Evolutionary conservation across 805 yeast species (phyloP), one percentile per base, ranked within the genome.

Genomic region (Metschnikowia kofuensis): DNA sequence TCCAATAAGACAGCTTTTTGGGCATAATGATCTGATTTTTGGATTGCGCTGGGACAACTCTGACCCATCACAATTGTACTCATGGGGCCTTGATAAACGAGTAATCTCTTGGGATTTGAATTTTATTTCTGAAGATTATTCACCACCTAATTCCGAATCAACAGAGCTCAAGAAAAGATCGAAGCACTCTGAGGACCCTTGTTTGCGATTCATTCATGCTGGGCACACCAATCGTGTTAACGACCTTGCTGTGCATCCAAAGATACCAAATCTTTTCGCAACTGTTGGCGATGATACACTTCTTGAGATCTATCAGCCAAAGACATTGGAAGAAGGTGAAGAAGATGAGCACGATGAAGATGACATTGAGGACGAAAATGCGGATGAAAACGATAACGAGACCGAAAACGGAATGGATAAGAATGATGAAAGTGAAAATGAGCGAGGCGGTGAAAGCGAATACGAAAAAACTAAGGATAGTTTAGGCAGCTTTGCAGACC

Each of bases 151-250:
- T 7, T 50, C 50, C 12, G 67, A 62, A 3, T 29, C 32, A 10
- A 42, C 44, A 10, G 77, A 72, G 44, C 79, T 79, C 49, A 78
- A 74, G 45, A 85, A 78, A 55, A 84, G 79, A 53, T 75, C 76
- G 29, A 66, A 56, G 47, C 55, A 52, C 29, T 79, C 78, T 52
- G 80, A 82, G 10, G 95, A 90, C 54, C 94, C 96, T 6, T 85
- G 89, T 63, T 75, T 89, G 49, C 67, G 69, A 26, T 89, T 88
- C 61, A 78, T 88, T 59, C 96, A 90, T 65, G 96, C 95, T 13
- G 96, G 96, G 11, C 96, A 89, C 67, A 81, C 90, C 2, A 80
- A 79, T 42, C 75, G 83, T 45, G 75, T 89, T 40, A 75, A 82
- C 48, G 92, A 84, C 55, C 70, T 85, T 42, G 82, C 77, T 48